Conservation (phyloP, 371 early-diverging fungal genomes). For the Umbelopsis sp. region DNA sequence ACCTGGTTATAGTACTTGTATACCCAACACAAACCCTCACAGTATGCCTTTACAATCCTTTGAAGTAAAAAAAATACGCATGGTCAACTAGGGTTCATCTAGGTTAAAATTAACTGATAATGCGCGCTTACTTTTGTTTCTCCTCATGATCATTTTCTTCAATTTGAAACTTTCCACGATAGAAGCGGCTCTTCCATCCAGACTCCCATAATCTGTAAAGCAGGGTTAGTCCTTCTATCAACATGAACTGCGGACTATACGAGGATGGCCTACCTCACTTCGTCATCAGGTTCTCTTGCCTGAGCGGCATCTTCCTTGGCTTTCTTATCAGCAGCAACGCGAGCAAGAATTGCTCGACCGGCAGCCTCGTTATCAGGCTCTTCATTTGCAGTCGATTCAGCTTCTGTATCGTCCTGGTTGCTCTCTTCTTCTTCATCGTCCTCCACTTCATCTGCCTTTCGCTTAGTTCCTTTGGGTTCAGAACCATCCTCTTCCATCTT, state of each 20-base stretch:
- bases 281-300: constrained; percentile 77
- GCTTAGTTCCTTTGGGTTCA: constrained; percentile 34
- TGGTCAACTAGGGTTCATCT: background rate
- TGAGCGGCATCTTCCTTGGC: constrained; percentile 55
- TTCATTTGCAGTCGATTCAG: constrained; percentile 35
- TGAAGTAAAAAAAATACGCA: background rate
- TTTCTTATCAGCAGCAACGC: constrained; percentile 55
- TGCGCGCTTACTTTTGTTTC: constrained; percentile 53
- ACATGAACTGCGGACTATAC: too few species aligned
- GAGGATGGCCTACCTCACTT: constrained; percentile 47
- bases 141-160: constrained; percentile 66
- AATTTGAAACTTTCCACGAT: constrained; percentile 81
- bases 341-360: constrained; percentile 57
- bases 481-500: constrained; percentile 35
- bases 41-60: constrained; percentile 85
- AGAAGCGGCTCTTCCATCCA: constrained; percentile 93
- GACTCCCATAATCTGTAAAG: constrained; percentile 73
- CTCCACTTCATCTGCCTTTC: constrained; percentile 40
- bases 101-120: background rate
- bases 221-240: background rate
- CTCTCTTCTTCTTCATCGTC: constrained; percentile 30
- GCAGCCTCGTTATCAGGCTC: constrained; percentile 40
- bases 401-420: constrained; percentile 44
- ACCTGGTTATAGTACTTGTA: constrained; percentile 95
- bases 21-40: constrained; percentile 99